Conservation (phyloP, 108 stramenopile genomes). For the Mediolabrus comicus region DNA sequence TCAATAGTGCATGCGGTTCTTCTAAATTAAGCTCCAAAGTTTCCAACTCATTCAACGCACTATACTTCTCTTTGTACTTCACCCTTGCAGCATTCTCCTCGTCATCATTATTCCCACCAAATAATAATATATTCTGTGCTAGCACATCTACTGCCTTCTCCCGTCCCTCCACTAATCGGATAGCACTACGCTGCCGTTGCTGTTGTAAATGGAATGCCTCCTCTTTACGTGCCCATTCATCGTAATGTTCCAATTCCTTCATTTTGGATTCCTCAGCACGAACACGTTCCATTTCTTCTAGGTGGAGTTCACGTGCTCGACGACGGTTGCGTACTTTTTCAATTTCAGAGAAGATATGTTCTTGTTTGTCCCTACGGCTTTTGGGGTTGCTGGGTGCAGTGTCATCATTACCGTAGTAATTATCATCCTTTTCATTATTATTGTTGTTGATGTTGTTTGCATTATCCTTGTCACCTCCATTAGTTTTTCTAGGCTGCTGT, state of each 20-base stretch:
- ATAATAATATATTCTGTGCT: constrained; percentile 95
- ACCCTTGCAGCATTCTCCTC: constrained; percentile 69
- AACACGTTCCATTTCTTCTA: constrained; percentile 93
- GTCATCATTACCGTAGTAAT: constrained; percentile 1
- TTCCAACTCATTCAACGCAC: constrained; percentile 78
- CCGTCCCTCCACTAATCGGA: constrained; percentile 93
- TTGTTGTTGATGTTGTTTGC: not conserved
- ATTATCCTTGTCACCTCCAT: constrained; percentile 19
- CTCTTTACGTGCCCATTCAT: constrained; percentile 97
- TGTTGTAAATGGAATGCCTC: constrained; percentile 97
- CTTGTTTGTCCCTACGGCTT: constrained; percentile 44
- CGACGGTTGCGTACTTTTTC: constrained; percentile 95
- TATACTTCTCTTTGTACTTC: constrained; percentile 88
- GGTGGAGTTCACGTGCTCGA: constrained; percentile 79
- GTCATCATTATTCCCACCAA: constrained; percentile 80
- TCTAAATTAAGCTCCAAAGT: constrained; percentile 80
- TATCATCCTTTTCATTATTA: constrained; percentile 4
- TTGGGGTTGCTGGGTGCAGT: not conserved
- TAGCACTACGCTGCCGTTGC: constrained; percentile 83
- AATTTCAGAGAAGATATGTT: constrained; percentile 89
- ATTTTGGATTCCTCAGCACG: constrained; percentile 91
- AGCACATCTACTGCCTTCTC: constrained; percentile 94
- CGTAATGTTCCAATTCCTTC: constrained; percentile 94
- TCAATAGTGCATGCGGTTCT: constrained; percentile 69
- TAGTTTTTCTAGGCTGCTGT: constrained; percentile 3